Evolutionary conservation across 208 protist species (phyloP).

Genomic region (Trypanosoma mega): DNA sequence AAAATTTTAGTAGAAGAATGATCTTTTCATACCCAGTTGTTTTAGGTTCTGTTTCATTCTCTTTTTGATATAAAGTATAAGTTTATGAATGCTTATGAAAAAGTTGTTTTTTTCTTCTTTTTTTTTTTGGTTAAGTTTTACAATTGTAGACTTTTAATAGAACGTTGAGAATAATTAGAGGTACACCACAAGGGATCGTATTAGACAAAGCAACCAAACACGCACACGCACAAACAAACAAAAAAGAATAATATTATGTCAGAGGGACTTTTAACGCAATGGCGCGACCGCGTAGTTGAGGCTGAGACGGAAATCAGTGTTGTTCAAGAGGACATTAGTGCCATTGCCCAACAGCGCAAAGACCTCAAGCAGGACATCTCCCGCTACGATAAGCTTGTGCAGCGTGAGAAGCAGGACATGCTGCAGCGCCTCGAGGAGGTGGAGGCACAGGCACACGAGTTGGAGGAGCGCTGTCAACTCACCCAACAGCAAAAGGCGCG

Average conservation of each 20-base stretch:
- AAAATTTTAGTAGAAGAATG: too few relatives aligned
- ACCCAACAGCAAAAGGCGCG: conserved; percentile 51
- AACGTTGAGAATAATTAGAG: conserved; percentile 1
- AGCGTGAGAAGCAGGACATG: conserved; percentile 63
- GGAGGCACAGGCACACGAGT: conserved; percentile 58
- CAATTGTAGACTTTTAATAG: background rate
- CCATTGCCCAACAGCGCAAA: conserved; percentile 41
- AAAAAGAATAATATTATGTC: conserved; percentile 15
- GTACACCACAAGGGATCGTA: background rate
- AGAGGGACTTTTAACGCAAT: conserved; percentile 49
- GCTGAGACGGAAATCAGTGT: conserved; percentile 56
- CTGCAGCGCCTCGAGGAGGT: conserved; percentile 61
- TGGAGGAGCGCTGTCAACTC: conserved; percentile 51
- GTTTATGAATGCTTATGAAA: too few relatives aligned
- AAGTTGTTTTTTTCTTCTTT: too few relatives aligned
- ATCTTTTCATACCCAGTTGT: too few relatives aligned
- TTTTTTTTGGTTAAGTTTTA: background rate
- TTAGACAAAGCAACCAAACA: background rate
- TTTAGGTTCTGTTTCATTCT: too few relatives aligned
- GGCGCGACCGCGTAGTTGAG: conserved; percentile 74
- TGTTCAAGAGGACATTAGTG: conserved; percentile 70
- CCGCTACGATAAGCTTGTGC: conserved; percentile 48
- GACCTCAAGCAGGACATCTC: conserved; percentile 45
- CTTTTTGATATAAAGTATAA: too few relatives aligned
- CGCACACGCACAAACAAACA: conserved; percentile 1